phyloP scores from a whole-genome alignment of 257 asterid genomes.

The Asclepias syriaca region DNA sequence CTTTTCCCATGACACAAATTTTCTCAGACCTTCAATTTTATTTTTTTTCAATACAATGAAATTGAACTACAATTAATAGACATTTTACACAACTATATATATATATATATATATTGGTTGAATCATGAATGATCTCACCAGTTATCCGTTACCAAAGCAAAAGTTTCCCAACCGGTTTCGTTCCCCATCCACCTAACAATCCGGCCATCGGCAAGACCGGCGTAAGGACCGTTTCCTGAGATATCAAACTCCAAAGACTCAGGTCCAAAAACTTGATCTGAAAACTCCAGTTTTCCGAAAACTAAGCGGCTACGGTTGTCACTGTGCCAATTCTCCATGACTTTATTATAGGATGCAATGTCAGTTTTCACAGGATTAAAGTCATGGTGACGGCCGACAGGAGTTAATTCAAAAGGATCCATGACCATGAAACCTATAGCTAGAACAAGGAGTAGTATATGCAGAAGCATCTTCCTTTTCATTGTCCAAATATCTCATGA shows the following conservation, averaged over 20 bases:
- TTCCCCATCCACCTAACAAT: slow-evolving; percentile 82
- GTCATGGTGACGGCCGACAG: slow-evolving; percentile 58
- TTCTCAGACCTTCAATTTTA: slow-evolving; percentile 52
- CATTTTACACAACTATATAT: too few relatives aligned
- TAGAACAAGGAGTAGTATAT: slow-evolving; percentile 34
- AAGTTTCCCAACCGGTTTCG: slow-evolving; percentile 76
- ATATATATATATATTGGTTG: too few relatives aligned
- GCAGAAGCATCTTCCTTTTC: slow-evolving; percentile 34
- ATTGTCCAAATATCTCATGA: slow-evolving; percentile 44
- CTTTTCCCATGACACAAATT: slow-evolving; percentile 51
- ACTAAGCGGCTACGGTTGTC: slow-evolving; percentile 70
- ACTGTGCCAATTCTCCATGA: slow-evolving; percentile 67
- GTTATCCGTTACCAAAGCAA: slow-evolving; percentile 60
- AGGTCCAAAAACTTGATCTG: slow-evolving; percentile 69
- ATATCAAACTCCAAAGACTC: slow-evolving; percentile 79
- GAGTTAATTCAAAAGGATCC: slow-evolving; percentile 79
- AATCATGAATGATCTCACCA: slow-evolving; percentile 40
- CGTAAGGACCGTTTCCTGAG: slow-evolving; percentile 72
- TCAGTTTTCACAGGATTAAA: slow-evolving; percentile 69
- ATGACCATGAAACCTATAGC: slow-evolving; percentile 39
- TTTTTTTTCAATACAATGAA: not conserved
- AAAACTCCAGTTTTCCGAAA: slow-evolving; percentile 53
- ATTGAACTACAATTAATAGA: not conserved
- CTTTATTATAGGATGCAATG: slow-evolving; percentile 55
- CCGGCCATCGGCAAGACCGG: slow-evolving; percentile 92